A percentile compares a stretch with the other conserved stretches of the same genome.
phyloP scores from a whole-genome alignment of 2,329 filamentous ascomycete genomes.

The Xylaria arbuscula region DNA sequence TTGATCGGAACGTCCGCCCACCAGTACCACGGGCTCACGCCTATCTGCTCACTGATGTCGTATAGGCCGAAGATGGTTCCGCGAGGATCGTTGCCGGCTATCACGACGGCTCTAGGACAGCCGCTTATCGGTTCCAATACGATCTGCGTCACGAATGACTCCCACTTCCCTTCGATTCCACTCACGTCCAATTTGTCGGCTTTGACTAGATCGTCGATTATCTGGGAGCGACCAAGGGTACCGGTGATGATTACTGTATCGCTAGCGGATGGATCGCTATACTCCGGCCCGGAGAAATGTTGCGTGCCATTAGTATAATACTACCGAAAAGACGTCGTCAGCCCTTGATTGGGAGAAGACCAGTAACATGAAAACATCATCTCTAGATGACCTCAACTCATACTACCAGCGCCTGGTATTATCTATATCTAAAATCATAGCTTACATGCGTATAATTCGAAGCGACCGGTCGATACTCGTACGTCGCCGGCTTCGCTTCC shows the following conservation, averaged over 20 bases:
- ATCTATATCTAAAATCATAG: neutral
- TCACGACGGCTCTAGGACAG: constrained; percentile 69
- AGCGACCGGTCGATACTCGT: constrained; percentile 57
- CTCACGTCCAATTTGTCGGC: constrained; percentile 68
- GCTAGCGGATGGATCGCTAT: constrained; percentile 54
- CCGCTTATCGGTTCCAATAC: constrained; percentile 68
- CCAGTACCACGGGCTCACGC: constrained; percentile 77
- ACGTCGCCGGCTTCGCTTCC: constrained; percentile 53
- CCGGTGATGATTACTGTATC: constrained; percentile 73
- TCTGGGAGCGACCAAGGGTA: constrained; percentile 71
- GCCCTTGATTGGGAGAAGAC: neutral
- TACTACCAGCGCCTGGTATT: neutral
- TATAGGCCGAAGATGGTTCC: constrained; percentile 76
- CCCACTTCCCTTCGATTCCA: constrained; percentile 72
- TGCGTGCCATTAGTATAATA: constrained; percentile 57
- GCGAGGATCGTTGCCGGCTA: constrained; percentile 71
- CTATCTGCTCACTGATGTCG: constrained; percentile 78
- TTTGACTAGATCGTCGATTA: constrained; percentile 69
- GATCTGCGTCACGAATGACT: constrained; percentile 71
- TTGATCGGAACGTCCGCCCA: constrained; percentile 71
- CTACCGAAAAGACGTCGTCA: constrained; percentile 43
- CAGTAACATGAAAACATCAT: neutral
- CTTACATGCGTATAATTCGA: constrained; percentile 61
- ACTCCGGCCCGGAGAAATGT: constrained; percentile 59
- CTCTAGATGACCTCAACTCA: too few species aligned